Conservation (phyloP, 768 basidiomycete genomes). For the Mycena galericulata region DNA sequence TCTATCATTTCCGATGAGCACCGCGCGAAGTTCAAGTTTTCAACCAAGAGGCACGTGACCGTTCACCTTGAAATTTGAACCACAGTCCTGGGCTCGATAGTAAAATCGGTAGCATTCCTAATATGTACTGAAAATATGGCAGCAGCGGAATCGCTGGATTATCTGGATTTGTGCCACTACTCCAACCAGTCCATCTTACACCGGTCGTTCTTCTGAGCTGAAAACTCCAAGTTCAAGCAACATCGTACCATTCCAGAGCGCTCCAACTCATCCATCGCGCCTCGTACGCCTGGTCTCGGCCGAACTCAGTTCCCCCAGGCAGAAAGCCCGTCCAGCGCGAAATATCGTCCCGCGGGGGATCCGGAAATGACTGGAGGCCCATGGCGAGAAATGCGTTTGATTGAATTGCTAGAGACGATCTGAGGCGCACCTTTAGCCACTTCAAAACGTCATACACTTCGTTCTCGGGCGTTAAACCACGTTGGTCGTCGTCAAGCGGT, state of each 20-base stretch:
- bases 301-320: neutral
- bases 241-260: slow-evolving; percentile 10
- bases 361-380: slow-evolving; percentile 8
- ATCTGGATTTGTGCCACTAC: too few relatives aligned
- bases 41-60: too few relatives aligned
- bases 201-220: too few relatives aligned
- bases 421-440: slow-evolving; percentile 29
- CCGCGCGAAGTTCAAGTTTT: too few relatives aligned
- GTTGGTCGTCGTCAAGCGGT: slow-evolving; percentile 17
- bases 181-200: too few relatives aligned
- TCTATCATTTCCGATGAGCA: too few relatives aligned
- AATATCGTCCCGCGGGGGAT: slow-evolving; percentile 10
- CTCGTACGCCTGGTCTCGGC: slow-evolving; percentile 26
- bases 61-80: too few relatives aligned
- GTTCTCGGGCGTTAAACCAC: slow-evolving; percentile 9
- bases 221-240: too few relatives aligned
- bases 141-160: too few relatives aligned
- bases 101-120: too few relatives aligned
- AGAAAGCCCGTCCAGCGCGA: slow-evolving; percentile 26
- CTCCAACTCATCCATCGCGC: slow-evolving; percentile 29
- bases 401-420: neutral
- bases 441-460: slow-evolving; percentile 32
- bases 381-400: neutral
- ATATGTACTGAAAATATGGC: too few relatives aligned
- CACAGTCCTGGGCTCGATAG: too few relatives aligned